These are phyloP conservation scores for Tylopilus plumbeoviolaceoides DNA, from an alignment of 768 basidiomycete genomes.

Conservation along the genomic window DNA sequence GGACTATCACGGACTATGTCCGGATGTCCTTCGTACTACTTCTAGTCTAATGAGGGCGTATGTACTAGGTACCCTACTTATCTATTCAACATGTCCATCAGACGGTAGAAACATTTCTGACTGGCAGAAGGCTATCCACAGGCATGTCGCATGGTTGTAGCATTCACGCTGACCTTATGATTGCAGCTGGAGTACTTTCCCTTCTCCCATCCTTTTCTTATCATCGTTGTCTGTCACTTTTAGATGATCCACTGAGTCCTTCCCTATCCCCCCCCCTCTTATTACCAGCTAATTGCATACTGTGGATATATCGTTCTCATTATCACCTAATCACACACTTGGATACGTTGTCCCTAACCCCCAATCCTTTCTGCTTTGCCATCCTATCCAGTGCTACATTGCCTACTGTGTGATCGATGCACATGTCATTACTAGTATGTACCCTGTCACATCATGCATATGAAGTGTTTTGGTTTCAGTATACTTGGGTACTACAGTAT, in stretches of 20 bases:
- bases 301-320: neutral
- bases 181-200: too few relatives aligned
- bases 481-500: neutral
- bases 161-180: neutral
- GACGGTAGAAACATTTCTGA: neutral
- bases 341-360: neutral
- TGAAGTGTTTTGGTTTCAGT: neutral
- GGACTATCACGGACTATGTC: too few relatives aligned
- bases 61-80: too few relatives aligned
- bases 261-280: neutral
- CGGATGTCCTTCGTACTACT: too few relatives aligned
- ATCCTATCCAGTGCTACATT: neutral
- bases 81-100: too few relatives aligned
- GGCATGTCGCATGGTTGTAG: neutral
- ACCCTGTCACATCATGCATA: neutral
- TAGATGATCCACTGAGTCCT: neutral
- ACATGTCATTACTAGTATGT: neutral
- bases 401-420: neutral
- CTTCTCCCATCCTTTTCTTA: neutral
- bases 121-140: neutral
- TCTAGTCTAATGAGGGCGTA: too few relatives aligned
- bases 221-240: too few relatives aligned
- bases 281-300: neutral
- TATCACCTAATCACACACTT: neutral
- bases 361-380: neutral